Conservation (phyloP, 352 stramenopile species). For the Pythium brachiatum region DNA sequence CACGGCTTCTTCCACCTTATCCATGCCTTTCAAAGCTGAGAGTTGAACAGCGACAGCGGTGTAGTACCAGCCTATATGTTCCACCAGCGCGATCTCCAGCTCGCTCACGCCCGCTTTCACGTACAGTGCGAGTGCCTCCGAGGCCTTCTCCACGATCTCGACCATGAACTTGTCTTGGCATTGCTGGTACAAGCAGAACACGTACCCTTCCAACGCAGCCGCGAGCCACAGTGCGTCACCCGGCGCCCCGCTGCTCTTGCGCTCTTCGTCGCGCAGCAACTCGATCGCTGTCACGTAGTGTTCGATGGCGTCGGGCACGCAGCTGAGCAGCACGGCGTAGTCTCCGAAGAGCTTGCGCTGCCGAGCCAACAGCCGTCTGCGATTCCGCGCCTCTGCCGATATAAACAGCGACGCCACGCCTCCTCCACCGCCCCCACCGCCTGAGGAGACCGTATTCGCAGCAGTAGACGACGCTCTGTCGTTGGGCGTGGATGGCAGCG, state of each 20-base stretch:
- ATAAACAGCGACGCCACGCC: slow-evolving; percentile 27
- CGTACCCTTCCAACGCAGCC: slow-evolving; percentile 71
- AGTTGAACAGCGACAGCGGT: slow-evolving; percentile 39
- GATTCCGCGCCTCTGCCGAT: slow-evolving; percentile 43
- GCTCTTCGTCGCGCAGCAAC: slow-evolving; percentile 74
- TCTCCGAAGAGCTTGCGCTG: slow-evolving; percentile 80
- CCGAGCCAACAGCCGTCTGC: slow-evolving; percentile 54
- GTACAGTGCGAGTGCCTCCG: slow-evolving; percentile 69
- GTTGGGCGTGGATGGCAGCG: slow-evolving; percentile 12
- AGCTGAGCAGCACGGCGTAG: slow-evolving; percentile 69
- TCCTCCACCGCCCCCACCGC: not conserved
- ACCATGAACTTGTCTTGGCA: slow-evolving; percentile 54
- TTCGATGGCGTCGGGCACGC: slow-evolving; percentile 59
- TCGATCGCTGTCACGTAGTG: slow-evolving; percentile 73
- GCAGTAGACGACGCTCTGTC: slow-evolving; percentile 7
- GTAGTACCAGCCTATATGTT: slow-evolving; percentile 77
- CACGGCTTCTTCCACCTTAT: slow-evolving; percentile 48
- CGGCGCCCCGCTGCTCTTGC: slow-evolving; percentile 40
- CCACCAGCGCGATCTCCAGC: slow-evolving; percentile 70
- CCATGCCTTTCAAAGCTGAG: slow-evolving; percentile 17
- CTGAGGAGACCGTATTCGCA: not conserved
- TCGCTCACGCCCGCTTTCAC: slow-evolving; percentile 55
- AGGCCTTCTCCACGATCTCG: slow-evolving; percentile 78
- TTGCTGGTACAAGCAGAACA: slow-evolving; percentile 57
- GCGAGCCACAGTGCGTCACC: slow-evolving; percentile 79